Evolutionary conservation across 768 basidiomycete species (phyloP), one percentile per base, ranked within the genome.

Genomic region (Dacryopinax primogenitus): DNA sequence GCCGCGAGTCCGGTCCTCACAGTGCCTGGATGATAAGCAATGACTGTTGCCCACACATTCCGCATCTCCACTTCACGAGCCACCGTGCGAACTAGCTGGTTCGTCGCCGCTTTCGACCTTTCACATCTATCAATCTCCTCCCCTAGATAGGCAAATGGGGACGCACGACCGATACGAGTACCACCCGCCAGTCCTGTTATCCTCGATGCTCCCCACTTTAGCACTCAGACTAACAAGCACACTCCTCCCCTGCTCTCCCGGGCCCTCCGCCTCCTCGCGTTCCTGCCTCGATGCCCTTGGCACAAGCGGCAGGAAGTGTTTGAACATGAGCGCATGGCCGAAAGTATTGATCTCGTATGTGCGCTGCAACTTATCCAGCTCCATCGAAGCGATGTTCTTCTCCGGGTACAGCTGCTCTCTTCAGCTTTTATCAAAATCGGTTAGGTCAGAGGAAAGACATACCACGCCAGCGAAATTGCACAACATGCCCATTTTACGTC

Each of bases 281-380:
- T 66, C 51, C 16, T 66, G 62, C 2, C 66, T 66, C 69, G 67
- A 30, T 68, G 70, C 39, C 66, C 58, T 32, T 0, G 78, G 77
- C 1, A 79, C 68, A 33, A 79, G 74, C 3, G 76, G 75, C 11
- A 73, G 70, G 45, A 79, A 77, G 66, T 79, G 76, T 65, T 77
- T 78, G 71, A 76, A 79, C 0, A 76, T 71, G 47, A 78, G 70
- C 32, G 77, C 72, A 62, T 77, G 78, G 9, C 76, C 76, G 33
- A 79, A 73, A 3, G 77, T 75, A 69, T 79, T 79, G 68, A 79
- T 73, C 66, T 73, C 71, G 71, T 75, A 77, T n/a, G 73, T 70
- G 21, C 72, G 67, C 21, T 74, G 70, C 3, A 73, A 70, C 12
- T 71, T 63, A 0, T 69, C 51, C 1, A 64, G 51, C 51, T 72